Percentiles rank a stretch among this genome's conserved stretches.
Evolutionary conservation across 495 filamentous ascomycete genomes (phyloP).

Genomic region (Daldinia childiae): DNA sequence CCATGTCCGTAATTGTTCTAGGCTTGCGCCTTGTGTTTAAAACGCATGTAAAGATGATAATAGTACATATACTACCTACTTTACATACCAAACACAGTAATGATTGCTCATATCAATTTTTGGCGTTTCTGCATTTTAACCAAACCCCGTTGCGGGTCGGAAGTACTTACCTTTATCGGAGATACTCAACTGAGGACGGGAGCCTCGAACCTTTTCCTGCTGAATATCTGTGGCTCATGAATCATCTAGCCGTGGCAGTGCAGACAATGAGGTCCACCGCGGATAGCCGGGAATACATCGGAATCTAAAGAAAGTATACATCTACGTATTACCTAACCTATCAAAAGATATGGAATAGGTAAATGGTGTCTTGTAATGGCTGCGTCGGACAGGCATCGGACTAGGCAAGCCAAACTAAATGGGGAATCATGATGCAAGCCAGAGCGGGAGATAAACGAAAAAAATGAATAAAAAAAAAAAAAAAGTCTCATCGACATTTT

Average conservation of each 20-base stretch:
- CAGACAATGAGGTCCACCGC: constrained; percentile 22
- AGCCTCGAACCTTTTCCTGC: constrained; percentile 33
- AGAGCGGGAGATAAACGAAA: constrained; percentile 7
- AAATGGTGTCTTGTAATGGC: constrained; percentile 14
- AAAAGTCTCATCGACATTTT: constrained; percentile 14
- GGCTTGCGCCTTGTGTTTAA: constrained; percentile 12
- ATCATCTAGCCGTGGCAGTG: constrained; percentile 39
- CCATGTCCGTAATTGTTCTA: constrained; percentile 29
- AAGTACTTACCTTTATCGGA: constrained; percentile 20
- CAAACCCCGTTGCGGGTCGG: background rate
- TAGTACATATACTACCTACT: background rate
- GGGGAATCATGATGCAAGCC: constrained; percentile 31
- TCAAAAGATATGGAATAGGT: constrained; percentile 6
- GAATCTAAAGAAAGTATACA: background rate
- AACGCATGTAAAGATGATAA: constrained; percentile 3
- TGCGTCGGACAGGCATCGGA: constrained; percentile 30
- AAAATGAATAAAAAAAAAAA: constrained; percentile 11
- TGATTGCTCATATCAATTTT: background rate
- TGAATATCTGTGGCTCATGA: constrained; percentile 33
- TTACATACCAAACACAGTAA: constrained; percentile 1
- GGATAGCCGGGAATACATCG: constrained; percentile 33
- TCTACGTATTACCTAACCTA: background rate
- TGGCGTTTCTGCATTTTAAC: background rate
- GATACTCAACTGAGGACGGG: background rate
- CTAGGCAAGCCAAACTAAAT: constrained; percentile 9